These are phyloP conservation scores for Collybiopsis confluens DNA, from an alignment of 768 basidiomycete genomes.

Conservation along the genomic window DNA sequence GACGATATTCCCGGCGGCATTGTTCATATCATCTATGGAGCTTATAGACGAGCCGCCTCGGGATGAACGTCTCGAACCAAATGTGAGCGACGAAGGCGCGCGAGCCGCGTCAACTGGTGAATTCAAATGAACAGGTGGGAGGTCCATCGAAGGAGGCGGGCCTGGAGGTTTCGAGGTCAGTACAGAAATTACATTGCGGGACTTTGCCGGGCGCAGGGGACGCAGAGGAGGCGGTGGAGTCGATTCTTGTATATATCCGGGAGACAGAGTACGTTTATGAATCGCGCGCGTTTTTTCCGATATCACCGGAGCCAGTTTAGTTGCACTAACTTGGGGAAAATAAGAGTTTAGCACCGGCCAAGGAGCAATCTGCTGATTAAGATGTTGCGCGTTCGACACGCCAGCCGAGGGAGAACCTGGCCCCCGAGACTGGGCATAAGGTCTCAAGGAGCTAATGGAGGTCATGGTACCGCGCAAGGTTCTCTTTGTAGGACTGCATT, in stretches of 20 bases:
- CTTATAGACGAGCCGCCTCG: slow-evolving; percentile 16
- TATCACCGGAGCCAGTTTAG: not conserved
- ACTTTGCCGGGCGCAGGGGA: slow-evolving; percentile 35
- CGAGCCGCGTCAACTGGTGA: slow-evolving; percentile 1
- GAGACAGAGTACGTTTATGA: slow-evolving; percentile 28
- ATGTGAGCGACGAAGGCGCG: slow-evolving; percentile 8
- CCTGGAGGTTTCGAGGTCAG: slow-evolving; percentile 3
- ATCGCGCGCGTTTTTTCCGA: slow-evolving; percentile 11
- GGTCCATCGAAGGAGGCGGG: slow-evolving; percentile 5
- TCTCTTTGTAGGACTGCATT: slow-evolving; percentile 36
- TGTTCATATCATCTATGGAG: slow-evolving; percentile 17
- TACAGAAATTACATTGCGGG: not conserved
- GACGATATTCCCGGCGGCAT: slow-evolving; percentile 27
- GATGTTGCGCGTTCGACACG: slow-evolving; percentile 1
- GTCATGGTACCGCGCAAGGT: slow-evolving; percentile 30
- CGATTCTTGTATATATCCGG: slow-evolving; percentile 31
- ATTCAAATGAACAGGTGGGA: not conserved
- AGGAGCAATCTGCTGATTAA: slow-evolving; percentile 60
- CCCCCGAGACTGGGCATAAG: slow-evolving; percentile 32
- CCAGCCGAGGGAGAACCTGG: slow-evolving; percentile 10
- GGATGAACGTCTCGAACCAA: slow-evolving; percentile 29
- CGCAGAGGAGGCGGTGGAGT: slow-evolving; percentile 34
- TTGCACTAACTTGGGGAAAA: not conserved
- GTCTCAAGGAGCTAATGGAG: slow-evolving; percentile 45
- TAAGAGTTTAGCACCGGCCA: slow-evolving; percentile 46